Evolutionary conservation across 2,329 filamentous ascomycete species (phyloP), one percentile per base, ranked within the genome.

Genomic region (Monilinia aucupariae): DNA sequence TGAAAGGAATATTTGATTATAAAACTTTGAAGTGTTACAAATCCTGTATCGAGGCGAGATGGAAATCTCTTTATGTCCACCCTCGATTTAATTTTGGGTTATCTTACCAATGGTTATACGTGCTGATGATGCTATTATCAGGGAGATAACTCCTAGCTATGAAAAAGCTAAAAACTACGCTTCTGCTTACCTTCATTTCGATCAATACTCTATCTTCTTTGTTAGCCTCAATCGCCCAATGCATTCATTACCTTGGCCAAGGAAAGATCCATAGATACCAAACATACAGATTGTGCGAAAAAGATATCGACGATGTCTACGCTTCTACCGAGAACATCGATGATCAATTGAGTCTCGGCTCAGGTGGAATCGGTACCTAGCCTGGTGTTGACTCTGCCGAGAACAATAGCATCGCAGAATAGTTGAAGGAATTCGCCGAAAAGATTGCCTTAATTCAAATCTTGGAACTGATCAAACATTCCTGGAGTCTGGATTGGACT

Each of bases 251-350:
- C 25, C 68, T 74, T 15, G 69, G 68, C 0, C 77, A 78, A 62
- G 76, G 76, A 2, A 77, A 75, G 2, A 66, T 77, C 4, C 75
- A 76, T 64, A 68, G 76, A 30, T 63, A 64, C 15, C 45, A 64
- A n/a, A 74, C 73, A 9, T 34, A 74, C 7, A 60, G 69, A 9
- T 41, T 73, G 9, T 76, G 76, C 54, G 64, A 66, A 6, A 27
- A 67, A 0, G 73, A 76, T 61, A 51, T 78, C 3, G 71, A 76
- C 10, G 62, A 68, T 1, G 62, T 78, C 1, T 78, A 78, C 61
- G 41, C 48, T 15, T 49, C 56, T 30, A 49, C 56, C n/a, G 62
- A 64, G 6, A 63, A 64, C 4, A 63, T 71, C 27, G 68, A 66
- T n/a, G 61, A 64, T 3, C 47, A 55, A 45, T 25, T 55, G 20